These are phyloP conservation scores for Syncephalastrum racemosum DNA, from an alignment of 371 early-diverging fungal genomes.

Conservation along the genomic window DNA sequence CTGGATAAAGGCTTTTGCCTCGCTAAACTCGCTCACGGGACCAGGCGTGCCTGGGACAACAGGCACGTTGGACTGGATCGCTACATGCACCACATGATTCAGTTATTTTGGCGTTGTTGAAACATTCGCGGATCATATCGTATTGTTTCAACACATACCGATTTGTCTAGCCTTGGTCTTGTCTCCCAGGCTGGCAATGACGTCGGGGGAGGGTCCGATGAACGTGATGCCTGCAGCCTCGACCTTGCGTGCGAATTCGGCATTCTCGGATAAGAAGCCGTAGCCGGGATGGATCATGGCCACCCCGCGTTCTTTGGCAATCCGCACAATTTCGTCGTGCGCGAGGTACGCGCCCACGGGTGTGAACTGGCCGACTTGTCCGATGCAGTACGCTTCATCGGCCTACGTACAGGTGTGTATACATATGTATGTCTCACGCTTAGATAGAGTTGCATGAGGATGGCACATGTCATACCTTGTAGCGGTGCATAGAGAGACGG, in stretches of 20 bases:
- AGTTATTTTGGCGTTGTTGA: background rate
- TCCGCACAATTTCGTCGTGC: slow-evolving; percentile 86
- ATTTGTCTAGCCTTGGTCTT: slow-evolving; percentile 90
- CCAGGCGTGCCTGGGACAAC: slow-evolving; percentile 88
- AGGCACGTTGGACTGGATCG: slow-evolving; percentile 78
- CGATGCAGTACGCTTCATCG: slow-evolving; percentile 93
- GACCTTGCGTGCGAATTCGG: slow-evolving; percentile 86
- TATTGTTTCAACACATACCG: slow-evolving; percentile 40
- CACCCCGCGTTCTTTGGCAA: slow-evolving; percentile 80
- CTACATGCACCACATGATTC: slow-evolving; percentile 28
- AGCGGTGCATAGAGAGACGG: slow-evolving; percentile 89
- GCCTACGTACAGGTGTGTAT: slow-evolving; percentile 49
- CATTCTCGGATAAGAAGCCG: slow-evolving; percentile 91
- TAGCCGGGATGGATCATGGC: slow-evolving; percentile 89
- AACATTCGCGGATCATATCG: too few relatives aligned
- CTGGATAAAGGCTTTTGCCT: slow-evolving; percentile 74
- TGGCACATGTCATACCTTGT: slow-evolving; percentile 58
- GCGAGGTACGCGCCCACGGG: slow-evolving; percentile 95
- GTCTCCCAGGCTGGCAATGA: slow-evolving; percentile 90
- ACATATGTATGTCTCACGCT: too few relatives aligned
- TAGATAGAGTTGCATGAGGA: too few relatives aligned
- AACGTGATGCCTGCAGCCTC: slow-evolving; percentile 90
- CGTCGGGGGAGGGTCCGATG: slow-evolving; percentile 84
- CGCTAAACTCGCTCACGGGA: slow-evolving; percentile 67
- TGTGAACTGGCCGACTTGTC: slow-evolving; percentile 72